A percentile compares a stretch with the other conserved stretches of the same genome.
Evolutionary conservation across 805 yeast genomes (phyloP).

Genomic region (Zygoascus biomembranicola): DNA sequence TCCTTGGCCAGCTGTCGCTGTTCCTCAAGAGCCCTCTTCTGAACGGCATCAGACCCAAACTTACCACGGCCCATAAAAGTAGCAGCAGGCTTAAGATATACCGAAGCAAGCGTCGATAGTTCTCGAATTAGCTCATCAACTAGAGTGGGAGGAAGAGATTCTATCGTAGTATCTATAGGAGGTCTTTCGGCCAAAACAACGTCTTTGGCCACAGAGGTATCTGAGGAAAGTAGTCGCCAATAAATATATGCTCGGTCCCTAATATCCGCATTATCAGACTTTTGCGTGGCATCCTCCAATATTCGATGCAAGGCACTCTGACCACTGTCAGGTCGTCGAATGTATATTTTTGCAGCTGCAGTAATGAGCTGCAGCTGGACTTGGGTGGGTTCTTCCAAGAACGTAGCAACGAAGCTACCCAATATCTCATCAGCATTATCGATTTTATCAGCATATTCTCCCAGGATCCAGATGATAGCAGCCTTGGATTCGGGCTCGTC

Average conservation of each 20-base stretch:
- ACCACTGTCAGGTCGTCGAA: constrained; percentile 47
- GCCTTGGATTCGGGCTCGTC: constrained; percentile 76
- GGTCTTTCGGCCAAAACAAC: constrained; percentile 60
- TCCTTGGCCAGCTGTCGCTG: constrained; percentile 67
- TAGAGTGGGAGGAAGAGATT: constrained; percentile 58
- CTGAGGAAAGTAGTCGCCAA: constrained; percentile 79
- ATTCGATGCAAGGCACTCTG: constrained; percentile 71
- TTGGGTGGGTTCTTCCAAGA: constrained; percentile 60
- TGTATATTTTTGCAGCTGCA: constrained; percentile 67
- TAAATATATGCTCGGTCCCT: constrained; percentile 82
- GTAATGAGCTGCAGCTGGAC: constrained; percentile 74
- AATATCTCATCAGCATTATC: constrained; percentile 35
- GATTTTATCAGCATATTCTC: constrained; percentile 58
- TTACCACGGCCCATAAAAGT: constrained; percentile 44
- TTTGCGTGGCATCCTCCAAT: constrained; percentile 66
- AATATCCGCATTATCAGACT: constrained; percentile 73
- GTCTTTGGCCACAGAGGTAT: constrained; percentile 61
- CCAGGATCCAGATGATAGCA: constrained; percentile 77
- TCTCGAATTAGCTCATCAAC: constrained; percentile 65
- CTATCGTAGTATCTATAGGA: constrained; percentile 61
- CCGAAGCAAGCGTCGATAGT: constrained; percentile 77
- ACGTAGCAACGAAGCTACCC: constrained; percentile 36
- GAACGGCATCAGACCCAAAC: constrained; percentile 34
- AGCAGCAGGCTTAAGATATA: constrained; percentile 75
- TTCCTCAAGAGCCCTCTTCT: constrained; percentile 58